These are phyloP conservation scores for Echium plantagineum DNA, from an alignment of 257 asterid species.

Conservation along the genomic window DNA sequence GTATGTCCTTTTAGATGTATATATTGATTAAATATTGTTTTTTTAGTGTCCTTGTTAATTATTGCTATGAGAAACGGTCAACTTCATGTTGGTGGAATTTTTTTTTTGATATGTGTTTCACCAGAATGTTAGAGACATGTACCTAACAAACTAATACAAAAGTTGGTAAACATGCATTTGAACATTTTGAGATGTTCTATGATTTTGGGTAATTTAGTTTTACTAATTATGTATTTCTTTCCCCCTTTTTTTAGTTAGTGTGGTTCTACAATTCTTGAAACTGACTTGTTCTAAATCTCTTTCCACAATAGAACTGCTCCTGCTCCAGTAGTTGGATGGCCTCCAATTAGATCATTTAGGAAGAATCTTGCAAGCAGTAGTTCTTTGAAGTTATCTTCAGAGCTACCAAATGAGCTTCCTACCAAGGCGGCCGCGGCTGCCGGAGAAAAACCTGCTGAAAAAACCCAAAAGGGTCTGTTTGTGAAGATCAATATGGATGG, in stretches of 20 bases:
- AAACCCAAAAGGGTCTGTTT: slow-evolving; percentile 32
- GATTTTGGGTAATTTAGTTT: not conserved
- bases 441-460: slow-evolving; percentile 27
- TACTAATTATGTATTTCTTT: not conserved
- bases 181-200: not conserved
- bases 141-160: not conserved
- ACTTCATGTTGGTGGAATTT: not conserved
- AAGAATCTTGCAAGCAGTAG: slow-evolving; percentile 50
- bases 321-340: slow-evolving; percentile 92
- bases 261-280: not conserved
- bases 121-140: not conserved
- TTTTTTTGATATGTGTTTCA: not conserved
- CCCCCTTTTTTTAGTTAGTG: not conserved
- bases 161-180: not conserved
- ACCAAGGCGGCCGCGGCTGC: slow-evolving; percentile 14
- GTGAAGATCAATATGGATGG: slow-evolving; percentile 99
- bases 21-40: too few species aligned
- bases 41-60: not conserved
- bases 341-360: slow-evolving; percentile 76
- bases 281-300: not conserved
- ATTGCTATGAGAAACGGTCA: not conserved
- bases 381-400: slow-evolving; percentile 32
- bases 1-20: too few species aligned
- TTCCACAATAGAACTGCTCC: slow-evolving; percentile 50
- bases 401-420: slow-evolving; percentile 22